phyloP scores from a whole-genome alignment of 371 early-diverging fungal species.

The Parasitella parasitica region DNA sequence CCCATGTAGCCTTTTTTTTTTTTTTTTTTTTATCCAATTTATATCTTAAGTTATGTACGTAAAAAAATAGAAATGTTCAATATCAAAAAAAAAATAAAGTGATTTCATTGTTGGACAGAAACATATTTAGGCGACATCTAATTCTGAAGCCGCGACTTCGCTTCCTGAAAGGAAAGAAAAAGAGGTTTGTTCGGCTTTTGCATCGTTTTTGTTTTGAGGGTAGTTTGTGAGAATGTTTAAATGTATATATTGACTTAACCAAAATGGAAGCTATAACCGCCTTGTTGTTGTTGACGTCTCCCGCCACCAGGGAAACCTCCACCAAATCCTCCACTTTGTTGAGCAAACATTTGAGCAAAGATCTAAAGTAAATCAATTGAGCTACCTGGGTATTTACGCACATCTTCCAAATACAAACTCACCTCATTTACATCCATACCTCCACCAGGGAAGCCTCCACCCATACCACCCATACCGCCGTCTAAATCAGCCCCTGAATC shows the following conservation, averaged over 20 bases:
- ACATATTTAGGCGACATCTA: background rate
- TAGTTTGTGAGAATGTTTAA: background rate
- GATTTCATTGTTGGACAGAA: no score
- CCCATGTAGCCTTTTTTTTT: no score
- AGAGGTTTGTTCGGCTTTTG: background rate
- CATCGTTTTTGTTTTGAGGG: background rate
- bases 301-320: constrained; percentile 26
- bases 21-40: no score
- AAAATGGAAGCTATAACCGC: constrained; percentile 53
- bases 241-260: constrained; percentile 33
- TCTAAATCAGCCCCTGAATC: constrained; percentile 82
- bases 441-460: constrained; percentile 39
- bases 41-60: no score
- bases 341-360: constrained; percentile 65
- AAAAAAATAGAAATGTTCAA: no score
- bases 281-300: constrained; percentile 34
- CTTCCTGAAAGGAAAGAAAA: background rate
- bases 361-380: no score
- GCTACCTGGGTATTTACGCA: no score
- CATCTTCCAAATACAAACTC: background rate
- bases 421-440: constrained; percentile 55
- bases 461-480: constrained; percentile 55
- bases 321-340: constrained; percentile 39
- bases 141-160: no score
- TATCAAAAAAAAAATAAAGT: no score